These are phyloP conservation scores for Calonectria henricotiae DNA, from an alignment of 2,329 filamentous ascomycete species.

Conservation along the genomic window DNA sequence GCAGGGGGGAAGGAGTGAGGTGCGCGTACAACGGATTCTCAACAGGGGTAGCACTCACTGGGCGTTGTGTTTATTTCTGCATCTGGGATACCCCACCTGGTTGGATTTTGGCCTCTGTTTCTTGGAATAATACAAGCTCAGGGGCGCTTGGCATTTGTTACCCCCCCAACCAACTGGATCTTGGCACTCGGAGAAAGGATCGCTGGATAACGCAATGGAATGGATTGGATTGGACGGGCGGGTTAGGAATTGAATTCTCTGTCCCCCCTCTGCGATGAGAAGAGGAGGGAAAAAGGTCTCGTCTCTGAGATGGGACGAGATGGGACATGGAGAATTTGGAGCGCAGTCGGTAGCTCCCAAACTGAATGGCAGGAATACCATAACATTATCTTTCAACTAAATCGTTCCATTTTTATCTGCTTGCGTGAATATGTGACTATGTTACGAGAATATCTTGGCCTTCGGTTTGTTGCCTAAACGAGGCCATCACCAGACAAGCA, in stretches of 20 bases:
- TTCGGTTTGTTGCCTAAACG: neutral
- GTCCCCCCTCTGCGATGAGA: constrained; percentile 28
- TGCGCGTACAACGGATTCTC: constrained; percentile 5
- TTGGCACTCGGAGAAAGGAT: neutral
- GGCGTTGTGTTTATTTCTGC: constrained; percentile 47
- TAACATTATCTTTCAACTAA: constrained; percentile 48
- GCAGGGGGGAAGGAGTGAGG: neutral
- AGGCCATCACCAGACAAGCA: constrained; percentile 17
- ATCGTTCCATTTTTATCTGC: neutral
- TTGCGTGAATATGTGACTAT: neutral
- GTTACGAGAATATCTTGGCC: constrained; percentile 11
- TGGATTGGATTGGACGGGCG: neutral
- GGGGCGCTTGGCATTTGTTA: constrained; percentile 16
- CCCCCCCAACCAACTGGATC: neutral
- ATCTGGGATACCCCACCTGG: constrained; percentile 50
- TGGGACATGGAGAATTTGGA: constrained; percentile 34
- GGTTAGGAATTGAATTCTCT: constrained; percentile 28
- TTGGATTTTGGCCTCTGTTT: constrained; percentile 38
- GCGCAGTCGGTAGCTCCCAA: constrained; percentile 48
- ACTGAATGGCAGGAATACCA: constrained; percentile 61
- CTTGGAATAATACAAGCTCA: constrained; percentile 29
- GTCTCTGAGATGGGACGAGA: constrained; percentile 26
- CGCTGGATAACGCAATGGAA: neutral
- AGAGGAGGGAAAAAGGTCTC: constrained; percentile 25
- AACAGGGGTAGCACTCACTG: constrained; percentile 24